These are phyloP conservation scores for Clavispora santaluciae DNA, from an alignment of 805 yeast species.

Conservation along the genomic window DNA sequence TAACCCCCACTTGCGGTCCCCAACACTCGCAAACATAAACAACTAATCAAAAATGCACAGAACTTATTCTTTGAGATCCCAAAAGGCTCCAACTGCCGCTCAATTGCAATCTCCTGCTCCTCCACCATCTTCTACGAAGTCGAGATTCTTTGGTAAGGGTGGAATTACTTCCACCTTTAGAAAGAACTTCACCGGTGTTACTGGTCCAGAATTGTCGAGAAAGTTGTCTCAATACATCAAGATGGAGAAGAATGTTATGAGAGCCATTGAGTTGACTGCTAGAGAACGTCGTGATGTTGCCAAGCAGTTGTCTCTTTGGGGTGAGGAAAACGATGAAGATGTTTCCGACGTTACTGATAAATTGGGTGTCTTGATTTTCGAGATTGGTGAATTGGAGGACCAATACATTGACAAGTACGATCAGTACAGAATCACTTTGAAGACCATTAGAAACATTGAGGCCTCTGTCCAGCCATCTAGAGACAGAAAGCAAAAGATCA, in stretches of 20 bases:
- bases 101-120: conserved; percentile 79
- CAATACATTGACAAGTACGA: conserved; percentile 97
- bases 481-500: conserved; percentile 95
- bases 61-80: conserved; percentile 75
- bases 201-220: conserved; percentile 93
- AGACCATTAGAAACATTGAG: conserved; percentile 93
- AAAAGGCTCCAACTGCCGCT: conserved; percentile 79
- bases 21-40: neutral
- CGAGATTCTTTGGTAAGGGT: conserved; percentile 69
- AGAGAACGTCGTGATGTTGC: conserved; percentile 95
- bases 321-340: conserved; percentile 96
- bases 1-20: neutral
- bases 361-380: conserved; percentile 91
- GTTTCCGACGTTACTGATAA: conserved; percentile 96
- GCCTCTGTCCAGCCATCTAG: conserved; percentile 97
- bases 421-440: conserved; percentile 93
- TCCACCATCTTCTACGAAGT: conserved; percentile 70
- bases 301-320: conserved; percentile 95
- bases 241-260: conserved; percentile 94
- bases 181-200: conserved; percentile 81
- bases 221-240: conserved; percentile 88
- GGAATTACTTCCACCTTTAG: conserved; percentile 67
- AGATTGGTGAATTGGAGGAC: conserved; percentile 97
- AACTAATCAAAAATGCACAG: conserved; percentile 56
- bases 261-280: conserved; percentile 88